Percentiles rank a stretch among this genome's conserved stretches.
These are phyloP conservation scores for Globisporangium barbulae DNA, from an alignment of 352 stramenopile genomes.

Conservation along the genomic window DNA sequence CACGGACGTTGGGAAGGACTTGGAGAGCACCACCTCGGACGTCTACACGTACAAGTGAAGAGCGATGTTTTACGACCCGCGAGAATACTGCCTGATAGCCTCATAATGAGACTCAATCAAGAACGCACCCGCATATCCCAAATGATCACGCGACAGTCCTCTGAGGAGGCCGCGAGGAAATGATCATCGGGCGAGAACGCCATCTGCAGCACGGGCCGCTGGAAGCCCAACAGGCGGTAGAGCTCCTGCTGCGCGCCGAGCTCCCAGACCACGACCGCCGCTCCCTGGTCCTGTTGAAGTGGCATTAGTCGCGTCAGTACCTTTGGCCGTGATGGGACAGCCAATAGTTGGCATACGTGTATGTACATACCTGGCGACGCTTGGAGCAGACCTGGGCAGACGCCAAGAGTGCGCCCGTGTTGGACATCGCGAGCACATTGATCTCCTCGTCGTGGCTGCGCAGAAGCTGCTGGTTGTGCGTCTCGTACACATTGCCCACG, in stretches of 20 bases:
- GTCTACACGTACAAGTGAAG: slow-evolving; percentile 31
- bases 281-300: slow-evolving; percentile 28
- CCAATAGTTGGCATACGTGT: background rate
- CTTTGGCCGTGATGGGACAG: background rate
- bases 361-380: slow-evolving; percentile 19
- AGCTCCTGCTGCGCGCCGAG: slow-evolving; percentile 35
- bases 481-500: slow-evolving; percentile 43
- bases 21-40: slow-evolving; percentile 64
- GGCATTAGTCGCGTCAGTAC: background rate
- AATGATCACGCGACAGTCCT: slow-evolving; percentile 64
- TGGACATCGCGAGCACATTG: slow-evolving; percentile 42
- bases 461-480: slow-evolving; percentile 52
- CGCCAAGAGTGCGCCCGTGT: slow-evolving; percentile 31
- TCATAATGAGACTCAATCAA: background rate
- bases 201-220: slow-evolving; percentile 58
- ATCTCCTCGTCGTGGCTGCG: slow-evolving; percentile 59
- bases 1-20: slow-evolving; percentile 56
- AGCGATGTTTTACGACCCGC: background rate
- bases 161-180: slow-evolving; percentile 62
- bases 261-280: slow-evolving; percentile 49
- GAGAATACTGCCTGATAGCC: no score
- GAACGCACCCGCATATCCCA: slow-evolving; percentile 67
- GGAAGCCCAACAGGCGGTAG: slow-evolving; percentile 59
- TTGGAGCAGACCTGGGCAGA: slow-evolving; percentile 45
- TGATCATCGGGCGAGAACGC: slow-evolving; percentile 76